Evolutionary conservation across 148 eudicot genomes (phyloP).

Genomic region (Polygonum maritimum): DNA sequence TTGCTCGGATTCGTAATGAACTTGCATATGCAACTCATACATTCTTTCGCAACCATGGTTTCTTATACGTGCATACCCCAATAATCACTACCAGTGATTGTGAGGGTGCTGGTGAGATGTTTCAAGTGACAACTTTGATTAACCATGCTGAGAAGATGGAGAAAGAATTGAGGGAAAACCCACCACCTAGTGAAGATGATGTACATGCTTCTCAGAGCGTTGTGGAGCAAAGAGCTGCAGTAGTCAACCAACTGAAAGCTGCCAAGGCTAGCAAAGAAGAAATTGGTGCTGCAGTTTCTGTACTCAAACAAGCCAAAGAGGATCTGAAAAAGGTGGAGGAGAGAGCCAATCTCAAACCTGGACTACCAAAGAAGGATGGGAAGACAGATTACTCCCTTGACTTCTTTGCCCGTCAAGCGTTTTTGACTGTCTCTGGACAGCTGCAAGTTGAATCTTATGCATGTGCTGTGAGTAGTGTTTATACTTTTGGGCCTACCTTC

Average conservation of each 20-base stretch:
- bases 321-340: constrained; percentile 52
- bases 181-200: constrained; percentile 66
- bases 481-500: constrained; percentile 95
- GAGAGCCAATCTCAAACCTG: constrained; percentile 58
- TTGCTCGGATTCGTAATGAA: constrained; percentile 82
- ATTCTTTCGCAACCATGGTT: constrained; percentile 76
- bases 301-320: constrained; percentile 62
- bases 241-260: constrained; percentile 50
- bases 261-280: constrained; percentile 60
- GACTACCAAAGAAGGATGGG: constrained; percentile 83
- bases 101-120: constrained; percentile 99
- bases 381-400: constrained; percentile 76
- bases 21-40: constrained; percentile 91
- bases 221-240: constrained; percentile 61
- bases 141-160: constrained; percentile 66
- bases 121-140: constrained; percentile 86
- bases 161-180: constrained; percentile 65
- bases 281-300: constrained; percentile 60
- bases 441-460: constrained; percentile 93
- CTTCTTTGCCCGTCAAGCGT: constrained; percentile 95
- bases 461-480: constrained; percentile 79
- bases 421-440: constrained; percentile 95
- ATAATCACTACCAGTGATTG: constrained; percentile 97
- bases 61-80: constrained; percentile 78
- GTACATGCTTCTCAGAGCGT: constrained; percentile 53